phyloP scores from a whole-genome alignment of 192 early-diverging fungal genomes.

The Geranomyces michiganensis region DNA sequence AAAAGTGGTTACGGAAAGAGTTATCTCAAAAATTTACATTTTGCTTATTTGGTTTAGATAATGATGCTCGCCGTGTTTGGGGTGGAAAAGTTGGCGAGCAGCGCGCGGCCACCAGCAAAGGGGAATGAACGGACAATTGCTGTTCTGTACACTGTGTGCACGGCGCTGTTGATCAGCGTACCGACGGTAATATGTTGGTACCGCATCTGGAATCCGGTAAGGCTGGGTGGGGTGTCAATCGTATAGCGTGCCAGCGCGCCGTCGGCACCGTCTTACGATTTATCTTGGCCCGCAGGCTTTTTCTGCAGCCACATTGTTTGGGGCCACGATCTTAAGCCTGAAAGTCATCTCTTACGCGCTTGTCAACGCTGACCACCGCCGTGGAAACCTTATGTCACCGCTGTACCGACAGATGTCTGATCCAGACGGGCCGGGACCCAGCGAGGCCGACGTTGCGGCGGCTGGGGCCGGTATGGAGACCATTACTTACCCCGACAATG shows the following conservation, averaged over 20 bases:
- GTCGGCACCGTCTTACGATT: neutral
- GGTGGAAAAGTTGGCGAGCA: too few relatives aligned
- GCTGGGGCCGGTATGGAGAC: neutral
- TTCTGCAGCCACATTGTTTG: constrained; percentile 26
- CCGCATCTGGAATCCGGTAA: constrained; percentile 36
- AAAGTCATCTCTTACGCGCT: constrained; percentile 80
- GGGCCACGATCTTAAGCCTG: constrained; percentile 71
- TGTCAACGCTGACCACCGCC: constrained; percentile 77
- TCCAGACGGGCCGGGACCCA: neutral
- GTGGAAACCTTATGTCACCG: constrained; percentile 10
- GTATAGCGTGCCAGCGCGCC: too few relatives aligned
- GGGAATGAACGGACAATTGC: neutral
- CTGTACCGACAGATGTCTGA: neutral
- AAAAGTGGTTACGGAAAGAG: too few relatives aligned
- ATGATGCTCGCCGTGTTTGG: too few relatives aligned
- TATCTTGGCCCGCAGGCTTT: neutral
- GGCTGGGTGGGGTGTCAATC: neutral
- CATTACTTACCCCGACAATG: constrained; percentile 68
- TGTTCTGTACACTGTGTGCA: constrained; percentile 15
- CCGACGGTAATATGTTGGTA: constrained; percentile 35
- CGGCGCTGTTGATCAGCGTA: constrained; percentile 10
- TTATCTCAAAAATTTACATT: too few relatives aligned
- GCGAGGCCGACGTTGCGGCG: neutral
- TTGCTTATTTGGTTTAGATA: too few relatives aligned
- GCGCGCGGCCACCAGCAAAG: too few relatives aligned